phyloP scores from a whole-genome alignment of 208 protist genomes.

The Acanthamoeba polyphaga region DNA sequence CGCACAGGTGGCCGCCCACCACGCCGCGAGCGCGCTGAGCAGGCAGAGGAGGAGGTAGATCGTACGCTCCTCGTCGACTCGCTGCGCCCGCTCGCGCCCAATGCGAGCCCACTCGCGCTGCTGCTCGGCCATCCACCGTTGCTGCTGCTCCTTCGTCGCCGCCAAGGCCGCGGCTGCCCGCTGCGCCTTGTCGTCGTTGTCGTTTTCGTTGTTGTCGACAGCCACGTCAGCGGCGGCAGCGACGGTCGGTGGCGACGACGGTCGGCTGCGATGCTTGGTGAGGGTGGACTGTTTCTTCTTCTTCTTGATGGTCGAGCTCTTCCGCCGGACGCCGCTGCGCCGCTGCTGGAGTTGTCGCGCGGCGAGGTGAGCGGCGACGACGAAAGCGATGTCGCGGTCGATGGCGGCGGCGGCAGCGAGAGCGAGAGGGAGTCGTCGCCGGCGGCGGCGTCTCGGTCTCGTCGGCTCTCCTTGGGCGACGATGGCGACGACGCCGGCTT shows the following conservation, averaged over 20 bases:
- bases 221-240: background rate
- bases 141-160: background rate
- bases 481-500: background rate
- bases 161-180: too few species aligned
- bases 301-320: slow-evolving; percentile 9
- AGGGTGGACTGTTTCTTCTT: slow-evolving; percentile 17
- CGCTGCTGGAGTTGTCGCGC: background rate
- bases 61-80: background rate
- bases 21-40: background rate
- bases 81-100: background rate
- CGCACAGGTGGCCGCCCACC: slow-evolving; percentile 7
- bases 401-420: background rate
- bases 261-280: slow-evolving; percentile 10
- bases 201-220: background rate
- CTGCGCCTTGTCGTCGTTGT: background rate
- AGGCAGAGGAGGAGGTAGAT: slow-evolving; percentile 4
- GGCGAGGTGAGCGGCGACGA: background rate
- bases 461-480: background rate
- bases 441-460: background rate
- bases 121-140: background rate
- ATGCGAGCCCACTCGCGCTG: slow-evolving; percentile 12
- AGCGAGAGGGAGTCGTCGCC: background rate
- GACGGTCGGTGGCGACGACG: background rate
- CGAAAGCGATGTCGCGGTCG: background rate
- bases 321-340: background rate